A percentile compares a stretch with the other conserved stretches of the same genome.
phyloP scores from a whole-genome alignment of 805 yeast species.

The Candida xiaguanensis region DNA sequence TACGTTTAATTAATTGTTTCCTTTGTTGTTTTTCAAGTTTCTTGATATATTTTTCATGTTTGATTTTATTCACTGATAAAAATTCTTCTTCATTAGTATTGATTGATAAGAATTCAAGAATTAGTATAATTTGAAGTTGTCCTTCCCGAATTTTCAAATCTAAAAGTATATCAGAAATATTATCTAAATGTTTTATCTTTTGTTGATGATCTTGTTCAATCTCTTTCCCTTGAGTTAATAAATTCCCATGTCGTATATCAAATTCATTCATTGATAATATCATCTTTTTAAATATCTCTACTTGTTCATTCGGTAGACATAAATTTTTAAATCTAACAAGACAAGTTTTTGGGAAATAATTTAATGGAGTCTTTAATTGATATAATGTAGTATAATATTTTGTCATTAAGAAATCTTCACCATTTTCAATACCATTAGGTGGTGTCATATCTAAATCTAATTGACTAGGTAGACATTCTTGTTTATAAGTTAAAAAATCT shows the following conservation, averaged over 20 bases:
- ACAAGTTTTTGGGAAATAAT: conserved; percentile 46
- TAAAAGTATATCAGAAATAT: too few species aligned
- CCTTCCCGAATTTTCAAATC: conserved; percentile 53
- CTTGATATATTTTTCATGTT: conserved; percentile 24
- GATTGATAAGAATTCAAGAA: conserved; percentile 43
- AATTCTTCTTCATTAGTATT: conserved; percentile 33
- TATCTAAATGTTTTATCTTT: too few species aligned
- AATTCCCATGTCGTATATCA: conserved; percentile 35
- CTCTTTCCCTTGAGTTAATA: not conserved
- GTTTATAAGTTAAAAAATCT: not conserved
- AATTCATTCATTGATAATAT: conserved; percentile 34
- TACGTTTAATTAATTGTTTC: conserved; percentile 19
- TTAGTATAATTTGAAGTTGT: conserved; percentile 48
- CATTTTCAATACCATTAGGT: conserved; percentile 15
- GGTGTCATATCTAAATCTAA: conserved; percentile 7
- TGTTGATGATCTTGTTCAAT: conserved; percentile 25
- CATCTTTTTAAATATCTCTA: conserved; percentile 25
- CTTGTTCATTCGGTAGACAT: conserved; percentile 25
- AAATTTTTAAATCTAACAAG: conserved; percentile 43
- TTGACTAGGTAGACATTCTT: too few species aligned
- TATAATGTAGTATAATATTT: conserved; percentile 36
- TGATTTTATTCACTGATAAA: conserved; percentile 22
- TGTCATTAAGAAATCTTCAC: conserved; percentile 26
- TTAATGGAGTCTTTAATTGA: conserved; percentile 37
- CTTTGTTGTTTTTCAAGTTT: conserved; percentile 17